Evolutionary conservation across 805 yeast genomes (phyloP), one percentile per base, ranked within the genome.

Genomic region (Teunomyces pallodes): DNA sequence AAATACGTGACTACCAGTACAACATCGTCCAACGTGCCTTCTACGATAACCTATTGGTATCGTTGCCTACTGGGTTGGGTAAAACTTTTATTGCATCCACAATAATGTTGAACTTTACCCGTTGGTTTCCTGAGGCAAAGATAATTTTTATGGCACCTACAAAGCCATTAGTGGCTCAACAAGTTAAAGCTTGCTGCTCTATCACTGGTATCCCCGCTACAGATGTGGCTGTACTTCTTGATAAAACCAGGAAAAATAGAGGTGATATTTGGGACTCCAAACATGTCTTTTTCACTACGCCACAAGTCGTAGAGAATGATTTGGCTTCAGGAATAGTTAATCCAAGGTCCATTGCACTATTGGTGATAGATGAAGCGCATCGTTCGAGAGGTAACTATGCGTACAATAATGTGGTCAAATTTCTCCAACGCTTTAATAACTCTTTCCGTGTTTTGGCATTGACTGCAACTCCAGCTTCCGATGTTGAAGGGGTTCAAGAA

Each of bases 141-240:
- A 82, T 94, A 54, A 80, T 95, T 1, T 94, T 94, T 65, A 84
- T 92, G 85, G 99, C 99, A 0, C 99, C 99, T 0, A 94, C 99
- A 1, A 76, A 91, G 54, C 99, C 99, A 0, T 74, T 94, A 46
- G 98, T 94, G 5, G 91, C 96, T 0, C 99, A 94, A 67, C 99
- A 94, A 67, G 87, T 92, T 54, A 87, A 86, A 59, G 97, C 98
- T 1, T 94, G 96, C 61, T 76, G 90, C 47, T 86, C 89, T 7
- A 83, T 88, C 12, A 85, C 96, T 0, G 97, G 97, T 3, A 81
- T 95, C 16, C 86, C 95, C 1, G 70, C 83, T 43, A 70, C 78
- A 17, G 85, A 85, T 41, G 87, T 92, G 1, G 95, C 97, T 0
- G 87, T 91, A 42, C 67, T 91, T 48, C 66, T 91, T 36, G 91